These are phyloP conservation scores for Botryosphaeria dothidea DNA, from an alignment of 2,329 filamentous ascomycete genomes.

Conservation along the genomic window DNA sequence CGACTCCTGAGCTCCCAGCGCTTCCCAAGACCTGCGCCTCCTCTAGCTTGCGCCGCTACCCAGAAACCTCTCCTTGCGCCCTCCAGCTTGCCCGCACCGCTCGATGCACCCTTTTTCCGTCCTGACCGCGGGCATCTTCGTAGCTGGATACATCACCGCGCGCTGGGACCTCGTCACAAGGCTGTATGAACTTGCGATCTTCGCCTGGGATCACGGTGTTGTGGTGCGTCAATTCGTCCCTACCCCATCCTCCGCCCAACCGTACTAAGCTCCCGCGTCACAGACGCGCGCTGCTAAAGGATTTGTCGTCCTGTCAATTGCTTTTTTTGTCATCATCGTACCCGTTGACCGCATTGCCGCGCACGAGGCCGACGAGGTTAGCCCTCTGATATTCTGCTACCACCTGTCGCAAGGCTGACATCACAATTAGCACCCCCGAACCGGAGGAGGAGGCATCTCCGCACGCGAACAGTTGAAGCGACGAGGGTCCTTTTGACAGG, in stretches of 20 bases:
- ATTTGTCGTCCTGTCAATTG: conserved; percentile 75
- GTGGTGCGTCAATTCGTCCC: conserved; percentile 62
- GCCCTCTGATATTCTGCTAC: conserved; percentile 30
- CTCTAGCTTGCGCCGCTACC: conserved; percentile 4
- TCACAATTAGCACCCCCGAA: conserved; percentile 72
- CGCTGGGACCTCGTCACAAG: conserved; percentile 98
- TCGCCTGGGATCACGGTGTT: conserved; percentile 98
- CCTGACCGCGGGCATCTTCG: conserved; percentile 95
- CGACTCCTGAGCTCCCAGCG: not conserved
- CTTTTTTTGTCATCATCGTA: conserved; percentile 82
- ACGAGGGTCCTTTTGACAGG: conserved; percentile 82
- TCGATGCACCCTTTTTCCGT: conserved; percentile 98
- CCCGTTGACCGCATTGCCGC: conserved; percentile 82
- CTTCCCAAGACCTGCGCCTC: conserved; percentile 13
- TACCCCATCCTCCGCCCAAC: not conserved
- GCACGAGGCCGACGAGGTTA: conserved; percentile 77
- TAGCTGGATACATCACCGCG: conserved; percentile 98
- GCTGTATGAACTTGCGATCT: conserved; percentile 94
- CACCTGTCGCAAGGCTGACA: conserved; percentile 21
- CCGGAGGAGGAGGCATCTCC: conserved; percentile 77
- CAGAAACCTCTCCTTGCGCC: not conserved
- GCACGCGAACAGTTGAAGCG: conserved; percentile 93
- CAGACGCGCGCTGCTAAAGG: conserved; percentile 85
- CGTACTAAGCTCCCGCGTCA: not conserved
- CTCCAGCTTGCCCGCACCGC: conserved; percentile 10